Conservation (phyloP, 2,329 filamentous ascomycete species). For the Aureobasidium uvarum region DNA sequence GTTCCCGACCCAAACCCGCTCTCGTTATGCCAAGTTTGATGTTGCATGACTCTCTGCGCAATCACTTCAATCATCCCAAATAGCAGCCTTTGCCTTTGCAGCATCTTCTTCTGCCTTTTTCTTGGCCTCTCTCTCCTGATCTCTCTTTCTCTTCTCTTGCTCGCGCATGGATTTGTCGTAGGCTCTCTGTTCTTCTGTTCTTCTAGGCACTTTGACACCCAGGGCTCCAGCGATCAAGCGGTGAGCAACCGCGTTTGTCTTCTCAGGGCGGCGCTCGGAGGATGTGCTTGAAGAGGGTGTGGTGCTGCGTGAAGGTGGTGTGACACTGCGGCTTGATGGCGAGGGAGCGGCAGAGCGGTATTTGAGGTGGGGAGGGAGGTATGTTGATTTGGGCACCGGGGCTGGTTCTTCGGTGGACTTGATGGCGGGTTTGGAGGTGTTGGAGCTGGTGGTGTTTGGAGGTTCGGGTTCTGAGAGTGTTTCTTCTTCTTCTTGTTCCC, state of each 20-base stretch:
- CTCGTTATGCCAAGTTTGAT: background rate
- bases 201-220: conserved; percentile 74
- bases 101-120: conserved; percentile 61
- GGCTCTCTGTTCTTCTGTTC: conserved; percentile 83
- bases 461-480: background rate
- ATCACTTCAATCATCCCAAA: conserved; percentile 68
- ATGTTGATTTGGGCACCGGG: conserved; percentile 52
- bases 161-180: conserved; percentile 81
- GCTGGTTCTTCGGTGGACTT: conserved; percentile 50
- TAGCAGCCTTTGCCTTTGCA: conserved; percentile 73
- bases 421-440: conserved; percentile 39
- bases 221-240: conserved; percentile 86
- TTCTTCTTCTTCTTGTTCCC: conserved; percentile 69
- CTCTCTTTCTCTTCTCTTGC: conserved; percentile 75
- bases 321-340: conserved; percentile 55
- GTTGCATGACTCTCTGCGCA: background rate
- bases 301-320: conserved; percentile 22
- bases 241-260: conserved; percentile 87
- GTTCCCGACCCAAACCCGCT: background rate
- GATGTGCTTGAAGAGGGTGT: conserved; percentile 55
- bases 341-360: conserved; percentile 51
- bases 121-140: conserved; percentile 68
- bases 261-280: conserved; percentile 64
- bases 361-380: conserved; percentile 29
- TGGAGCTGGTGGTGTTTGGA: conserved; percentile 55